Base-by-base conservation (phyloP, 2,329 filamentous ascomycete species). In the Trichoderma cornu-damae region DNA sequence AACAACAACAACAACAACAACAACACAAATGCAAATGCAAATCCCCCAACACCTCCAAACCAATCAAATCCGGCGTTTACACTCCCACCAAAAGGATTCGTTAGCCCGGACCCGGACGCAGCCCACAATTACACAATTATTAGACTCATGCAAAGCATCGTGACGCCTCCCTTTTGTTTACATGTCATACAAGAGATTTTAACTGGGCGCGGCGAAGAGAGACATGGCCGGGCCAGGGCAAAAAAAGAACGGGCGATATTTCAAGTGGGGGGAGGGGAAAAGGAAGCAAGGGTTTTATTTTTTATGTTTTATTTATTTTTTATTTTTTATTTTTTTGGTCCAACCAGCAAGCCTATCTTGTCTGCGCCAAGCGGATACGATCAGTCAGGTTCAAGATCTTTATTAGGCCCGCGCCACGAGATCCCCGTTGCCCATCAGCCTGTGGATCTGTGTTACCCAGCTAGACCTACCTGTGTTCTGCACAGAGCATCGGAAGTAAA, bases 101-200 rank as follows among this genome's bases (percentile, higher is more conserved):
- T 20, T 44, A 44, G 28, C 50, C 30, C 40, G 50, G 20, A 30
- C 42, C 18, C 50, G 35, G 16, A 38, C 40, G 38, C 40, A n/a
- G n/a, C n/a, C n/a, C n/a, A n/a, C n/a, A n/a, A n/a, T n/a, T n/a
- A n/a, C n/a, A n/a, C n/a, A n/a, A n/a, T n/a, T n/a, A 53, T 44
- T 53, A 53, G 40, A 34, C 50, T 54, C 50, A 54, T 54, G 50
- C 50, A 54, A 54, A 54, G 26, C 50, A 54, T 54, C 49, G n/a
- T 28, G 49, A 42, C 18, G 34, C 12, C 18, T 8, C 14, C 6
- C 22, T 28, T 43, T 54, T 54, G 38, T 54, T 54, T 54, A 46
- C 40, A 5, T 53, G 40, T n/a, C 50, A 54, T 54, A 18, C 38
- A n/a, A n/a, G 40, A 30, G 26, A n/a, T n/a, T 42, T 24, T 43